Percentiles rank a stretch among this genome's conserved stretches.
These are phyloP conservation scores for Backusella luteola DNA, from an alignment of 192 early-diverging fungal species.

Conservation along the genomic window DNA sequence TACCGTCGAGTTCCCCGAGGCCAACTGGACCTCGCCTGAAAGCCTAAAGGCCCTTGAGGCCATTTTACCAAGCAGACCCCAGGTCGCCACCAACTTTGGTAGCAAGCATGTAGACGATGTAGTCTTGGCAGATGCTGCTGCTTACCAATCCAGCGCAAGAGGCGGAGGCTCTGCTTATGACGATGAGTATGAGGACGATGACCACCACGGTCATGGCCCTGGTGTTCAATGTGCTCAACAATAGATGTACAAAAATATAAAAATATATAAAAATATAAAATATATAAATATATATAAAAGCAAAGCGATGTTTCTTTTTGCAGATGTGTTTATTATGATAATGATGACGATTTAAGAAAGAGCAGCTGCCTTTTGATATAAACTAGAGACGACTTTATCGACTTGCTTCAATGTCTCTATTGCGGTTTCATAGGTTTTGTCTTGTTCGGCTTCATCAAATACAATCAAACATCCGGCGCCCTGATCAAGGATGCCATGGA, in stretches of 20 bases:
- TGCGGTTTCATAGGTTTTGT: slow-evolving; percentile 89
- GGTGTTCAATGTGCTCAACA: slow-evolving; percentile 37
- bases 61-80: slow-evolving; percentile 76
- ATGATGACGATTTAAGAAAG: slow-evolving; percentile 2
- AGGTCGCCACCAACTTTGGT: slow-evolving; percentile 44
- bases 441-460: slow-evolving; percentile 84
- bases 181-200: slow-evolving; percentile 29
- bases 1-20: slow-evolving; percentile 85
- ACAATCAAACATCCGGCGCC: slow-evolving; percentile 92
- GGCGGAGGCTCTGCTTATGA: background rate
- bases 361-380: slow-evolving; percentile 83
- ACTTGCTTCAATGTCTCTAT: slow-evolving; percentile 97
- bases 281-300: background rate
- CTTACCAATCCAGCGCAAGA: slow-evolving; percentile 20
- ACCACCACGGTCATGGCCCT: slow-evolving; percentile 8
- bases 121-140: slow-evolving; percentile 50
- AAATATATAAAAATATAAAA: background rate
- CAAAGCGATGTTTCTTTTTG: too few relatives aligned
- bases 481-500: slow-evolving; percentile 95
- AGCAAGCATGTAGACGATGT: slow-evolving; percentile 80
- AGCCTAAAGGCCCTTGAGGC: slow-evolving; percentile 74
- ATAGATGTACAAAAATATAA: slow-evolving; percentile 1
- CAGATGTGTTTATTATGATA: background rate
- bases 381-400: slow-evolving; percentile 89
- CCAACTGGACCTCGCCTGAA: slow-evolving; percentile 75